Evolutionary conservation across 306 rosid genomes (phyloP), one percentile per base, ranked within the genome.

Genomic region (Carpinus viminea): DNA sequence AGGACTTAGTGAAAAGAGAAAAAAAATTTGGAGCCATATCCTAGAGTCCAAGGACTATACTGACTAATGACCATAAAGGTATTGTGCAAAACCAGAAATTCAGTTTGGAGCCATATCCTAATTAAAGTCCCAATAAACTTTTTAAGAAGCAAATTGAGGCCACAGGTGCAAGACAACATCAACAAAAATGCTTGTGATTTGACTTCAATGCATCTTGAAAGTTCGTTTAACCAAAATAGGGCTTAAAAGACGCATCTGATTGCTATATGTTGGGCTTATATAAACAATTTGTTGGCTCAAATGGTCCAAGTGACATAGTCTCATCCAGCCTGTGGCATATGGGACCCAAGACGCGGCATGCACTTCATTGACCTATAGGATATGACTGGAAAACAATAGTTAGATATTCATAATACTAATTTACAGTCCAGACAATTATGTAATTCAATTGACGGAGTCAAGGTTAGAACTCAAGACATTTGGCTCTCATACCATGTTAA

Each of bases 1-100:
- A 31, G 34, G 34, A 2, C 34, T 31, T 31, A 31, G 34, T 31
- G 3, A 31, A 31, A 31, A 31, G 3, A 31, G n/a, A 31, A 2
- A 31, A 31, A 31, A 31, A 31, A 2, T 31, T 31, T 31, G 34
- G 34, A 31, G 2, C 34, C 34, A 31, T 31, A 31, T 31, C 34
- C 34, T 31, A 31, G 3, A 31, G 34, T 31, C 34, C 34, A 50
- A 51, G 57, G 45, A 43, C 59, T 8, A 26, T 71, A 15, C 55
- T 20, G 20, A 50, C 41, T 34, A 21, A 50, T 46, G 15, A 46
- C 74, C 24, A 24, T 21, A 38, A 68, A 46, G 5, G 4, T 12
- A 57, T 12, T 45, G 17, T 43, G 60, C 38, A 71, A 24, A 79
- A 61, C 78, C 60, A 46, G 66, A 61, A 31, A 21, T 72, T 72